These are phyloP conservation scores for Rhynchospora pubera DNA, from an alignment of 176 grass and related monocot genomes.

Conservation along the genomic window DNA sequence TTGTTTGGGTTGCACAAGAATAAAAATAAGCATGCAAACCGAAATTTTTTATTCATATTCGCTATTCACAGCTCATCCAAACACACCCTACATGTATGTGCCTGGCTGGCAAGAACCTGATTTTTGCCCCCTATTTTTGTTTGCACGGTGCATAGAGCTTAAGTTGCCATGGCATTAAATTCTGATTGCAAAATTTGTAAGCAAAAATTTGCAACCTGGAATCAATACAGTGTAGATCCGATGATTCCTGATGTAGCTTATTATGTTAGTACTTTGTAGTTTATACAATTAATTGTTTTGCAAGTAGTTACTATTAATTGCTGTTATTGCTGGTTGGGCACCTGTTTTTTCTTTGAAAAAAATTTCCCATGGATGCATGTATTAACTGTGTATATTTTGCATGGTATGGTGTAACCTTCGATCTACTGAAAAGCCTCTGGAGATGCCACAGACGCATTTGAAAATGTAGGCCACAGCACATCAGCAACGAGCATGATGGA, in stretches of 20 bases:
- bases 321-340: neutral
- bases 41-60: too few relatives aligned
- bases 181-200: neutral
- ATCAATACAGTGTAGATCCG: neutral
- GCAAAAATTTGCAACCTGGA: neutral
- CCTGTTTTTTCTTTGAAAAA: neutral
- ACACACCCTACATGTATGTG: neutral
- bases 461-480: slow-evolving; percentile 75
- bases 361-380: neutral
- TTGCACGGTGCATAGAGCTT: neutral
- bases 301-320: too few relatives aligned
- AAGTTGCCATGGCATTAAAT: neutral
- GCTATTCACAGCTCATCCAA: too few relatives aligned
- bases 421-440: slow-evolving; percentile 35
- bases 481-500: slow-evolving; percentile 67
- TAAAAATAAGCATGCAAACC: too few relatives aligned
- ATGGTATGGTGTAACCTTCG: neutral
- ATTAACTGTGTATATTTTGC: neutral
- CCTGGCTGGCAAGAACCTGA: neutral
- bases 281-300: neutral
- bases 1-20: too few relatives aligned
- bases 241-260: neutral
- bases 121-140: neutral
- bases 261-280: neutral
- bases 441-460: slow-evolving; percentile 64